These are phyloP conservation scores for Mariannaea sp. DNA, from an alignment of 2,329 filamentous ascomycete genomes.

Conservation along the genomic window DNA sequence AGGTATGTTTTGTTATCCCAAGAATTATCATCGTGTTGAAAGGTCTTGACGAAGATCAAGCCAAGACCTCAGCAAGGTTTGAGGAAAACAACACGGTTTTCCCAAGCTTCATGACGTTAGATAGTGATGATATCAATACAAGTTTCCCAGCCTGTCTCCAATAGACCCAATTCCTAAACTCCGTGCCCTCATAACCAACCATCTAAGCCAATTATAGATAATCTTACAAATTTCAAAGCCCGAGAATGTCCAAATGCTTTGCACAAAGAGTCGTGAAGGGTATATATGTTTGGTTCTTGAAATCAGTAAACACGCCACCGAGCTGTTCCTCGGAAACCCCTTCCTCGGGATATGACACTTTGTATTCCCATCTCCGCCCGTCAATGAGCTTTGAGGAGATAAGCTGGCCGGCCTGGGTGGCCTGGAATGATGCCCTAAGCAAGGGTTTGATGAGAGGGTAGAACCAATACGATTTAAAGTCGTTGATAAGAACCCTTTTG, in stretches of 20 bases:
- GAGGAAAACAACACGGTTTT: too few relatives aligned
- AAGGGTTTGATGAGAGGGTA: conserved; percentile 42
- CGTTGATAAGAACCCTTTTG: conserved; percentile 41
- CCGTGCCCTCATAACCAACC: too few relatives aligned
- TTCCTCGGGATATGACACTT: conserved; percentile 18
- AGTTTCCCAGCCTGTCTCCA: too few relatives aligned
- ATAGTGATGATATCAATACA: too few relatives aligned
- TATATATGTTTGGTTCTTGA: conserved; percentile 22
- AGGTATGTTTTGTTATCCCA: too few relatives aligned
- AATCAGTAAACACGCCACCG: conserved; percentile 30
- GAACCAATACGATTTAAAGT: conserved; percentile 47
- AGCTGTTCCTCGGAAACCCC: conserved; percentile 17
- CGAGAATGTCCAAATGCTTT: conserved; percentile 12
- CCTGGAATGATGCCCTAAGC: conserved; percentile 36
- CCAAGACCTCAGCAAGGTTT: too few relatives aligned
- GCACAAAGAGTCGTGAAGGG: conserved; percentile 19
- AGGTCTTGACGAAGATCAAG: too few relatives aligned
- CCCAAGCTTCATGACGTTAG: too few relatives aligned
- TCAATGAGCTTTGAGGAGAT: conserved; percentile 39
- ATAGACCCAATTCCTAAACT: too few relatives aligned
- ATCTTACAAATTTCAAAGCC: background rate
- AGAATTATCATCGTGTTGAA: too few relatives aligned
- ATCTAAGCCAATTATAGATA: too few relatives aligned
- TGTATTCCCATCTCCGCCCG: conserved; percentile 39
- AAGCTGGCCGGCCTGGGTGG: conserved; percentile 29